A percentile compares a stretch with the other conserved stretches of the same genome.
These are phyloP conservation scores for Lithocarpus polystachyus DNA, from an alignment of 306 rosid species.

Conservation along the genomic window DNA sequence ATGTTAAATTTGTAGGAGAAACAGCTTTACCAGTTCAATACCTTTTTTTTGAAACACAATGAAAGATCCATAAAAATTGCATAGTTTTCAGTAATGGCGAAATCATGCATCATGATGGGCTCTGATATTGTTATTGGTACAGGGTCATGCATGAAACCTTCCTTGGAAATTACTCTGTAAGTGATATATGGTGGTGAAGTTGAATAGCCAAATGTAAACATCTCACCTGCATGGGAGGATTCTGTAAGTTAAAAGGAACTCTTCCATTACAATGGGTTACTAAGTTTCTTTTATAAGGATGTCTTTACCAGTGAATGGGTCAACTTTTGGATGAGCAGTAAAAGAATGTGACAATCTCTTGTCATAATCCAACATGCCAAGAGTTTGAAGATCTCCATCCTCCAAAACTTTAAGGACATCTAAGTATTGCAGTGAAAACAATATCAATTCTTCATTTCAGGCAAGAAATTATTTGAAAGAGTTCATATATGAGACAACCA, in stretches of 20 bases:
- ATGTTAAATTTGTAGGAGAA: slow-evolving; percentile 9
- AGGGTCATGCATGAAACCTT: slow-evolving; percentile 91
- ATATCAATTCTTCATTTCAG: background rate
- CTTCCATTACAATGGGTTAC: slow-evolving; percentile 8
- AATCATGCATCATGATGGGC: slow-evolving; percentile 96
- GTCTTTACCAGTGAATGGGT: slow-evolving; percentile 77
- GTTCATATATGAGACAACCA: background rate
- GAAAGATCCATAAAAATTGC: slow-evolving; percentile 95
- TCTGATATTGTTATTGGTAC: slow-evolving; percentile 82
- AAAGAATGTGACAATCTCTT: slow-evolving; percentile 84
- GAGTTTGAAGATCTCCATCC: slow-evolving; percentile 96
- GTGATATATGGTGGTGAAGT: slow-evolving; percentile 81
- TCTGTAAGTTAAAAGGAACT: slow-evolving; percentile 17
- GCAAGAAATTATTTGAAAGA: background rate
- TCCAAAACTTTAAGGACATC: slow-evolving; percentile 90
- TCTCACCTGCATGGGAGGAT: slow-evolving; percentile 69
- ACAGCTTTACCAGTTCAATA: slow-evolving; percentile 20
- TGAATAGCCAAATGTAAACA: slow-evolving; percentile 95
- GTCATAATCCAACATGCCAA: slow-evolving; percentile 92
- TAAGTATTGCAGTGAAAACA: slow-evolving; percentile 23
- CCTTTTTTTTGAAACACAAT: slow-evolving; percentile 78
- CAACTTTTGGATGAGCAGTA: slow-evolving; percentile 99
- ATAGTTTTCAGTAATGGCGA: slow-evolving; percentile 88
- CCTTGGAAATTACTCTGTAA: slow-evolving; percentile 88
- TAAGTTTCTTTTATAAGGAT: slow-evolving; percentile 22